Evolutionary conservation across 306 rosid species (phyloP).

Genomic region (Ammopiptanthus mongolicus): DNA sequence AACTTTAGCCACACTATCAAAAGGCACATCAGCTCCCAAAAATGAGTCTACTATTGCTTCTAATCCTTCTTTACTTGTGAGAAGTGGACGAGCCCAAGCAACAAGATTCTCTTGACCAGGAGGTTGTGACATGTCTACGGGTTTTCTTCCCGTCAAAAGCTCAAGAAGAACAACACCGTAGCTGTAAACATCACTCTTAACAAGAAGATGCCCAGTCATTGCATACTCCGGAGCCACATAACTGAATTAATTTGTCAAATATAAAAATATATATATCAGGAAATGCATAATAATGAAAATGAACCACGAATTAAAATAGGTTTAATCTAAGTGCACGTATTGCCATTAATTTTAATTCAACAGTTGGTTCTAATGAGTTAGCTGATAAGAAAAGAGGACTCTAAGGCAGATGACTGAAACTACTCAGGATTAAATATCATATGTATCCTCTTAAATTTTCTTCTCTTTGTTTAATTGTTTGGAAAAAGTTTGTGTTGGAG

Average conservation of each 20-base stretch:
- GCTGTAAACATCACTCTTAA: constrained; percentile 90
- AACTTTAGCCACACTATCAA: constrained; percentile 71
- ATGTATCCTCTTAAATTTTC: neutral
- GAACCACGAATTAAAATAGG: neutral
- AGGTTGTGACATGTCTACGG: constrained; percentile 89
- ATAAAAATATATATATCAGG: neutral
- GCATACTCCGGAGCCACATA: constrained; percentile 94
- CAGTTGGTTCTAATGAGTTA: neutral
- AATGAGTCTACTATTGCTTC: constrained; percentile 52
- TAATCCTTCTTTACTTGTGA: constrained; percentile 58
- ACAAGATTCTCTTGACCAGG: constrained; percentile 86
- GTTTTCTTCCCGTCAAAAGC: constrained; percentile 77
- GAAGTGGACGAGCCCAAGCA: constrained; percentile 79
- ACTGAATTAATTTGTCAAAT: constrained; percentile 33
- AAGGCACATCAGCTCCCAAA: constrained; percentile 45
- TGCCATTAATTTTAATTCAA: neutral
- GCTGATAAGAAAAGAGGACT: neutral
- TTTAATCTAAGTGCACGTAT: neutral
- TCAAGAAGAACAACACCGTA: constrained; percentile 93
- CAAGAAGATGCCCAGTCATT: constrained; percentile 93
- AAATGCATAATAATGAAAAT: constrained; percentile 3
- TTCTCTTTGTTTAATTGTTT: neutral
- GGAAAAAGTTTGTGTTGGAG: neutral
- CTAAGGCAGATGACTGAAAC: neutral
- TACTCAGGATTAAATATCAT: neutral